Evolutionary conservation across 306 rosid genomes (phyloP).

Genomic region (Pterocarpus santalinus): DNA sequence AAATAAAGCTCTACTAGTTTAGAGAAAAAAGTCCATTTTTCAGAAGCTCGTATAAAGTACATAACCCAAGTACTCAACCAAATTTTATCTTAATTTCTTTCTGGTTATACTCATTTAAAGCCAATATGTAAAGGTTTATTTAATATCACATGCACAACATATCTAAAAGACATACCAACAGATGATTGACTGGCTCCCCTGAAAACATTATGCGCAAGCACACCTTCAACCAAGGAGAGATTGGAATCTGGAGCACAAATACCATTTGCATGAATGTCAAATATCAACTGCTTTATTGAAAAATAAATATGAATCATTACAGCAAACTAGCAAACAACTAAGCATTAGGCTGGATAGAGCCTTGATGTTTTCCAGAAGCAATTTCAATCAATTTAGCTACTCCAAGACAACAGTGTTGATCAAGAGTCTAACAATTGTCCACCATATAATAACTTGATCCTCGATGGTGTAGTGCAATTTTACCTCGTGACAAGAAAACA

Average conservation of each 20-base stretch:
- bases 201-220: conserved; percentile 5
- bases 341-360: neutral
- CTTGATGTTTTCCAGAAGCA: conserved; percentile 25
- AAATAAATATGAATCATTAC: neutral
- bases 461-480: neutral
- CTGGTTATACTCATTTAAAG: neutral
- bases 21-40: too few species aligned
- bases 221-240: conserved; percentile 21
- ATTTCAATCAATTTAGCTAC: conserved; percentile 1
- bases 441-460: neutral
- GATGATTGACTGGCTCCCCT: conserved; percentile 21
- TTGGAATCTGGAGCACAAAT: conserved; percentile 29
- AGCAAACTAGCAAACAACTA: neutral
- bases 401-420: conserved; percentile 15
- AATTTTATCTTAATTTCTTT: conserved; percentile 4
- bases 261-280: conserved; percentile 10
- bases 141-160: neutral
- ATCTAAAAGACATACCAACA: conserved; percentile 31
- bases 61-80: neutral
- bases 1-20: too few species aligned
- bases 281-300: conserved; percentile 11
- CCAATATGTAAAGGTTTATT: neutral
- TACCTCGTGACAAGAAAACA: neutral
- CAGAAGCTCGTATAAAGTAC: neutral
- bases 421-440: neutral